Percentiles rank a stretch among this genome's conserved stretches.
These are phyloP conservation scores for Zygosaccharomyces bisporus DNA, from an alignment of 805 yeast species.

Conservation along the genomic window DNA sequence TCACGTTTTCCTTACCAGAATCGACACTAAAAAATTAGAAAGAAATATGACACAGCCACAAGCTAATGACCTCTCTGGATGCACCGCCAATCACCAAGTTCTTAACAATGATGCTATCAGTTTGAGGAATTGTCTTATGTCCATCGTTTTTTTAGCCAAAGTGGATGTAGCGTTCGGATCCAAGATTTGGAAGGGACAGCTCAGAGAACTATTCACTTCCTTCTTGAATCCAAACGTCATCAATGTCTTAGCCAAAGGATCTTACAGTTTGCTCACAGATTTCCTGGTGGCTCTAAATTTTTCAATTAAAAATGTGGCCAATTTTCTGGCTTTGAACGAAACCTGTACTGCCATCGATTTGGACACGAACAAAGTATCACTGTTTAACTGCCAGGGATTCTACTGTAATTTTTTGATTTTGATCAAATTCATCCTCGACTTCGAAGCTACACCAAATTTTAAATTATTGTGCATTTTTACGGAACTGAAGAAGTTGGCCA, in stretches of 20 bases:
- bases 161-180: conserved; percentile 25
- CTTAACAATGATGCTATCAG: conserved; percentile 25
- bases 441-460: conserved; percentile 35
- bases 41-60: conserved; percentile 18
- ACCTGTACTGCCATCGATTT: conserved; percentile 17
- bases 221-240: conserved; percentile 23
- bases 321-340: conserved; percentile 20
- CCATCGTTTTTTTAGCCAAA: conserved; percentile 28
- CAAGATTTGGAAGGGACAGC: conserved; percentile 27
- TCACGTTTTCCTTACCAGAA: conserved; percentile 30
- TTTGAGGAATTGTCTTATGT: conserved; percentile 31
- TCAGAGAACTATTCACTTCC: conserved; percentile 21
- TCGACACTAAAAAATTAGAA: conserved; percentile 31
- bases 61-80: conserved; percentile 1
- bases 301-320: conserved; percentile 33
- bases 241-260: conserved; percentile 29
- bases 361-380: conserved; percentile 23
- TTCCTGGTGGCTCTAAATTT: conserved; percentile 33
- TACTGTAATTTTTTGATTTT: conserved; percentile 31
- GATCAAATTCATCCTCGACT: conserved; percentile 32
- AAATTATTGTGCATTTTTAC: conserved; percentile 32
- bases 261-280: conserved; percentile 29
- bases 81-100: conserved; percentile 1
- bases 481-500: conserved; percentile 31
- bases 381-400: conserved; percentile 32